A percentile compares a stretch with the other conserved stretches of the same genome.
phyloP scores from a whole-genome alignment of 1,139 yeast species.

The Hansenula sp. region DNA sequence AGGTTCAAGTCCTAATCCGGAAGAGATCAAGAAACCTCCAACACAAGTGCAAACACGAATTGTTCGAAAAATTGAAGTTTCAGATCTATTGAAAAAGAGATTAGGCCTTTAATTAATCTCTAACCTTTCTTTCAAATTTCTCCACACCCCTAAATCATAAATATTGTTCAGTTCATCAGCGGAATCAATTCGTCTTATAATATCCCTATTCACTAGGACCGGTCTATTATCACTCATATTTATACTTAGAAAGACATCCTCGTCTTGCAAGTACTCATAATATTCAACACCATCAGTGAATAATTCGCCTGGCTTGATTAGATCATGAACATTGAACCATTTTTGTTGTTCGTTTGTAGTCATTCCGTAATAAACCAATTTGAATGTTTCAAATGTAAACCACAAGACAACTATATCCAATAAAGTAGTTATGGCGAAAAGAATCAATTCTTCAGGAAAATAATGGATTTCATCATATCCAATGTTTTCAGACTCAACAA shows the following conservation, averaged over 20 bases:
- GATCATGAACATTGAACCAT: slow-evolving; percentile 72
- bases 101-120: slow-evolving; percentile 9
- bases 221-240: slow-evolving; percentile 14
- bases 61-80: slow-evolving; percentile 7
- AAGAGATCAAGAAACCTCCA: neutral
- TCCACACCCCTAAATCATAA: slow-evolving; percentile 54
- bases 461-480: slow-evolving; percentile 10
- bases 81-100: slow-evolving; percentile 14
- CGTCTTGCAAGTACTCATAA: slow-evolving; percentile 16
- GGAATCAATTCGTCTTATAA: slow-evolving; percentile 30
- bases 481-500: slow-evolving; percentile 14
- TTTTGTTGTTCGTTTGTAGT: slow-evolving; percentile 89
- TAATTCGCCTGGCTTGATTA: slow-evolving; percentile 46
- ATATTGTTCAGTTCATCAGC: slow-evolving; percentile 55
- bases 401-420: slow-evolving; percentile 50
- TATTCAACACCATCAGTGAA: slow-evolving; percentile 25
- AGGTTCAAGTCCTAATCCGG: slow-evolving; percentile 1
- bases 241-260: slow-evolving; percentile 17
- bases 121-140: slow-evolving; percentile 14
- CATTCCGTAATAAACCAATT: slow-evolving; percentile 69
- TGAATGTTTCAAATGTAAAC: slow-evolving; percentile 60
- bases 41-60: neutral
- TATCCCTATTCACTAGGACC: too few species aligned
- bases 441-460: slow-evolving; percentile 7
- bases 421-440: slow-evolving; percentile 43